These are phyloP conservation scores for Sporothrix mexicana DNA, from an alignment of 2,329 filamentous ascomycete genomes.

Conservation along the genomic window DNA sequence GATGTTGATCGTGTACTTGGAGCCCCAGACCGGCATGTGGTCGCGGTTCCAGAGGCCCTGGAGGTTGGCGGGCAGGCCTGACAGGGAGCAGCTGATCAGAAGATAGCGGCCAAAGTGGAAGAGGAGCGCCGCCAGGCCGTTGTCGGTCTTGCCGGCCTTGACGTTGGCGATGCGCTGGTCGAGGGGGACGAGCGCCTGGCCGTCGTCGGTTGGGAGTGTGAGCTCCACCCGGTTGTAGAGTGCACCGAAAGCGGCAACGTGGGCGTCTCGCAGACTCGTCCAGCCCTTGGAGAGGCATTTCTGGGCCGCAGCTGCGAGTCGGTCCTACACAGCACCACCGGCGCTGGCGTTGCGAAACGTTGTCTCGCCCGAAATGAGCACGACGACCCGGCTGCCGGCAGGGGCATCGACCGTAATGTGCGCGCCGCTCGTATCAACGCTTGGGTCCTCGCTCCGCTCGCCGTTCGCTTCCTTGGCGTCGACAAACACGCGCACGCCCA, in stretches of 20 bases:
- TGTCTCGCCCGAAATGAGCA: not conserved
- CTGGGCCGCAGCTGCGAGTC: not conserved
- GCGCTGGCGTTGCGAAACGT: conserved; percentile 9
- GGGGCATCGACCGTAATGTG: not conserved
- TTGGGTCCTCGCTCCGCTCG: too few species aligned
- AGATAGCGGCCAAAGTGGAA: conserved; percentile 9
- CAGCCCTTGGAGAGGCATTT: not conserved
- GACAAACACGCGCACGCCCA: not conserved
- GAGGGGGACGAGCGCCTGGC: not conserved
- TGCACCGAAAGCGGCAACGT: not conserved
- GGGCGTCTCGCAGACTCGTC: not conserved
- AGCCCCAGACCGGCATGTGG: conserved; percentile 15
- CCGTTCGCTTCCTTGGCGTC: not conserved
- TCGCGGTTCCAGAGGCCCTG: conserved; percentile 21
- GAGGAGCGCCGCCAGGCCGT: not conserved
- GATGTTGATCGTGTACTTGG: conserved; percentile 15
- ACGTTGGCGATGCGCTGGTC: conserved; percentile 18
- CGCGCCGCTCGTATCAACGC: not conserved
- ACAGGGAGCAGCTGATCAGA: not conserved
- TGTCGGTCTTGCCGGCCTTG: not conserved
- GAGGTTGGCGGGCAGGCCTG: conserved; percentile 1
- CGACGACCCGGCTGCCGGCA: not conserved
- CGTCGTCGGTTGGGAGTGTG: not conserved
- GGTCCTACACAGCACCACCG: not conserved
- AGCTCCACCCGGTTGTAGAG: conserved; percentile 7